Evolutionary conservation across 768 basidiomycete genomes (phyloP), one percentile per base, ranked within the genome.

Genomic region (Lactifluus subvellereus): DNA sequence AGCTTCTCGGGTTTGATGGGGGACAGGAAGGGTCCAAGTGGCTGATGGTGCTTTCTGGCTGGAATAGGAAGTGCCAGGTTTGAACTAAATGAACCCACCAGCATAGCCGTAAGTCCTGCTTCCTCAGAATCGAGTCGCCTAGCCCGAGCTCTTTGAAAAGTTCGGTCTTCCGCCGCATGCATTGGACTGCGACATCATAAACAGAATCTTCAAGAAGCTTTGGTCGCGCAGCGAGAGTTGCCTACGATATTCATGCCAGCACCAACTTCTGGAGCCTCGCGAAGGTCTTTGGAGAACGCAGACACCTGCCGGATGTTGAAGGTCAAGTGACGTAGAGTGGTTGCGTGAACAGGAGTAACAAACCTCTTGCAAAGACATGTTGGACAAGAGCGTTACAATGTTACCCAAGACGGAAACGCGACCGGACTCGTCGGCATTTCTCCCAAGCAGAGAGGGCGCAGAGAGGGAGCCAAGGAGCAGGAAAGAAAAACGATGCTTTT

Each of bases 241-340:
- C 94, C 95, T 37, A 94, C 87, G 47, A 88, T 80, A 69, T 94
- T 94, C 9, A 91, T 88, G 22, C 91, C 86, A 3, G 88, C 87
- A n/a, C 95, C 94, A 45, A 96, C 92, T 75, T 98, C 97, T 0
- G 97, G 95, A 33, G 97, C 97, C 72, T 96, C 94, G 68, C 97
- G 87, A 27, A 99, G 78, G 75, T 98, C 97, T 77, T 95, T 96
- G 0, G 94, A 90, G 77, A 99, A 99, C 2, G 97, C 96, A 32
- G 93, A 94, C 54, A 98, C 89, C 94, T 96, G 68, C 5, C 48
- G 56, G 42, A 51, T 27, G 32, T 57, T 30, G 35, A 59, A 30
- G 64, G 37, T 20, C 54, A 42, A 10, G 14, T 6, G 32, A 20
- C 20, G 30, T 32, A 51, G 16, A 40, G 27, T 3, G 33, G 16